Evolutionary conservation across 176 grass and related monocot genomes (phyloP), one percentile per base, ranked within the genome.

Genomic region (Oropetium thomaeum): DNA sequence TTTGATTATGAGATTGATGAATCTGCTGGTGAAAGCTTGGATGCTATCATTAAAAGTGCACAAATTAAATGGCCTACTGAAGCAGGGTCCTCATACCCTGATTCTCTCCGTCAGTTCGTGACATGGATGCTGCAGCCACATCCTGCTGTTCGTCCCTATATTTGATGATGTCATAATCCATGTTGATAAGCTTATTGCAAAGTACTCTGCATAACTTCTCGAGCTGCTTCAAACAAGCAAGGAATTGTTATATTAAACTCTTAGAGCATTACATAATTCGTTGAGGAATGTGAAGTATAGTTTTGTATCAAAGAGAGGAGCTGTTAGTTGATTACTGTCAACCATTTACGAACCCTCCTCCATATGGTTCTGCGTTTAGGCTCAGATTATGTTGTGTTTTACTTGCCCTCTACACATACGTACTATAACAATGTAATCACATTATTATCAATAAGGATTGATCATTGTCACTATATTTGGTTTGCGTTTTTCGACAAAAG

Each of bases 81-180:
- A 62, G 77, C 63, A 1, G 76, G 77, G 19, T 74, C 80, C 1
- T 58, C 80, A 28, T 90, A 90, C 40, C 93, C 90, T 5, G 88
- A 93, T 55, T 60, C 69, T 38, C 83, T 97, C 25, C 85, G 73
- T 45, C 90, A 93, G 57, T 97, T 97, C 13, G 47, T 97, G 41
- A 84, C 58, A 63, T 97, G 93, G 93, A 97, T 97, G 90, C 83
- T 97, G 70, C 93, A 97, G 77, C 93, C 93, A 69, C 74, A 97
- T 22, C 88, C 88, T 28, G 80, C 93, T 27, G 75, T 97, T 61
- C 85, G 93, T 35, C 93, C 93, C 32, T 73, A 83, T 38, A 91
- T 97, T n/a, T 13, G 85, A 93, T 27, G 93, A 93, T 75, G 87
- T 97, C 74, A 87, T 97, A 86, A 82, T 97, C 45, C 93, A 97